A percentile compares a stretch with the other conserved stretches of the same genome.
phyloP scores from a whole-genome alignment of 2,329 filamentous ascomycete species.

The Stagonosporopsis rhizophila region DNA sequence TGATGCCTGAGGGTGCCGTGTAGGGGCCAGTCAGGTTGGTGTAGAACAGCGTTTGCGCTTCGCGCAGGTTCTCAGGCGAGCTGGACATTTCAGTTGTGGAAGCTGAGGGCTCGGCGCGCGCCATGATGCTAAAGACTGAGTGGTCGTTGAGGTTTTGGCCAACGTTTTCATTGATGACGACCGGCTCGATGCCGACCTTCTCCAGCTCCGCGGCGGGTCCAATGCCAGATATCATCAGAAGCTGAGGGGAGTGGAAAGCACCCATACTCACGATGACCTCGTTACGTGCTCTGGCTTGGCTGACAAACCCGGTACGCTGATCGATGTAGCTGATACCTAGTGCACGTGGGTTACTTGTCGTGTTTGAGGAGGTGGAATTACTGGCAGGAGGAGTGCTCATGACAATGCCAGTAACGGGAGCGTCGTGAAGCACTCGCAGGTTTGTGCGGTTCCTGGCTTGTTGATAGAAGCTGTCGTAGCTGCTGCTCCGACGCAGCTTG shows the following conservation, averaged over 20 bases:
- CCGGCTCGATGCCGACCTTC: conserved; percentile 29
- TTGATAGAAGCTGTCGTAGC: conserved; percentile 40
- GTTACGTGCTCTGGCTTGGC: conserved; percentile 37
- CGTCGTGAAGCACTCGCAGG: conserved; percentile 35
- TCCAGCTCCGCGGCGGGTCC: conserved; percentile 38
- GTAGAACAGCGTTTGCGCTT: conserved; percentile 37
- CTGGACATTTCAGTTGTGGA: conserved; percentile 36
- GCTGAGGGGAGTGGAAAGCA: conserved; percentile 47
- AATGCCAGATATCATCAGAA: conserved; percentile 51
- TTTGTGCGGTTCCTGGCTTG: conserved; percentile 40
- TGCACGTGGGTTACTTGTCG: conserved; percentile 25
- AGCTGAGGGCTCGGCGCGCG: conserved; percentile 27
- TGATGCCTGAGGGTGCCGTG: conserved; percentile 42
- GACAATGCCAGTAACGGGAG: conserved; percentile 38
- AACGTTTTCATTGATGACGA: conserved; percentile 42
- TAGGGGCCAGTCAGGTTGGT: conserved; percentile 38
- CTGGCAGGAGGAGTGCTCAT: conserved; percentile 17
- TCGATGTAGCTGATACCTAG: conserved; percentile 39
- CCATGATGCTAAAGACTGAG: conserved; percentile 38
- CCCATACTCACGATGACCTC: conserved; percentile 45
- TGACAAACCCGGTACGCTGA: conserved; percentile 32
- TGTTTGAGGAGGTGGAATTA: conserved; percentile 1
- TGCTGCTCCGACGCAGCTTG: conserved; percentile 32
- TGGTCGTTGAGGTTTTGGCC: conserved; percentile 37
- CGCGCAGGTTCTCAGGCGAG: conserved; percentile 31